Conservation (phyloP, 495 filamentous ascomycete species). For the Pyrenula massariospora region DNA sequence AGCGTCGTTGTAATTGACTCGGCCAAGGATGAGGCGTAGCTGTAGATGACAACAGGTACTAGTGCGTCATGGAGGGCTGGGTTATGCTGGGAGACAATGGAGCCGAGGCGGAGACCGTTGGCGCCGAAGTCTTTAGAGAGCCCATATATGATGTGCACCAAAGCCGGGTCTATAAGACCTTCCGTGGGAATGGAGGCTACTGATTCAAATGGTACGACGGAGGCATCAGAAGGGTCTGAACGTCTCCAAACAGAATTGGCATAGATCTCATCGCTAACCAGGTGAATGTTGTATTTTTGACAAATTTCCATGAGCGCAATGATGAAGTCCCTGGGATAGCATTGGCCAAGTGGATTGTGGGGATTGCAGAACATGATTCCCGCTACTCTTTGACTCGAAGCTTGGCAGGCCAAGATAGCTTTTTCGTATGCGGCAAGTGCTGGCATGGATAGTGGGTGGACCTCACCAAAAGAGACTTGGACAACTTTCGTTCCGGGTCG, state of each 20-base stretch:
- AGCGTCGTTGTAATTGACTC: conserved; percentile 31
- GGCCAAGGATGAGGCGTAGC: conserved; percentile 29
- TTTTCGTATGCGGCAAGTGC: conserved; percentile 30
- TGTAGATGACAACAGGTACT: conserved; percentile 25
- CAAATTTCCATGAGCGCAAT: conserved; percentile 38
- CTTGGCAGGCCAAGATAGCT: conserved; percentile 15
- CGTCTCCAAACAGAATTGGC: conserved; percentile 40
- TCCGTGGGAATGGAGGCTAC: conserved; percentile 33
- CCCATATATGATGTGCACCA: conserved; percentile 50
- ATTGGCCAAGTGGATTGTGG: conserved; percentile 48
- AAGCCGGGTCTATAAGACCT: conserved; percentile 33
- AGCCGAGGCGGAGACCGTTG: conserved; percentile 43
- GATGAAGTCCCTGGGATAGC: conserved; percentile 38
- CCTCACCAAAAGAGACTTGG: conserved; percentile 28
- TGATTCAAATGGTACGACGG: conserved; percentile 34
- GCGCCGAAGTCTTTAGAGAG: conserved; percentile 50
- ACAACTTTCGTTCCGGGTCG: conserved; percentile 21
- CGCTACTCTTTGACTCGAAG: conserved; percentile 22
- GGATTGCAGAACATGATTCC: conserved; percentile 48
- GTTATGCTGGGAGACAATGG: conserved; percentile 36
- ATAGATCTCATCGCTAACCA: conserved; percentile 56
- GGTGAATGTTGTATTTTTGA: conserved; percentile 39
- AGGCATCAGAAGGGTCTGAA: conserved; percentile 11
- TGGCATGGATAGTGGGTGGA: conserved; percentile 30
- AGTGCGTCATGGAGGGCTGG: conserved; percentile 25